Conservation (phyloP, 148 eudicot species). For the Fagopyrum tataricum region DNA sequence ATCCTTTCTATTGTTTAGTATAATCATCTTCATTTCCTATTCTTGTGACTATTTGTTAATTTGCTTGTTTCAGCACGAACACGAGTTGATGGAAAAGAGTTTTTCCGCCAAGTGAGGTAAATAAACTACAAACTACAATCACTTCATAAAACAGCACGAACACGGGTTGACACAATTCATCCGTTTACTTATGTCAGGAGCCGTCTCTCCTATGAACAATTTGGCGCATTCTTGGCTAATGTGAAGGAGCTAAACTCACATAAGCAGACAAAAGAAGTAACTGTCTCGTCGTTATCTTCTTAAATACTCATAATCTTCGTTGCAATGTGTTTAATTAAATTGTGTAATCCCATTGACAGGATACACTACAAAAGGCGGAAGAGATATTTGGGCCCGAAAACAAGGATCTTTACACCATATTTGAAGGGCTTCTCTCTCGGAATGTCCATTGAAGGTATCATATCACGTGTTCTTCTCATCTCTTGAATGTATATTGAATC, state of each 20-base stretch:
- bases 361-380: constrained; percentile 78
- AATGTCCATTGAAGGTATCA: constrained; percentile 37
- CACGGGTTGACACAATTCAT: background rate
- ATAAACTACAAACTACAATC: background rate
- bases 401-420: constrained; percentile 66
- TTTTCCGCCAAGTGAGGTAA: constrained; percentile 98
- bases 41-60: background rate
- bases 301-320: background rate
- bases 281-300: constrained; percentile 1
- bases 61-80: constrained; percentile 50
- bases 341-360: constrained; percentile 32
- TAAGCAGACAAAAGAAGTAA: constrained; percentile 87
- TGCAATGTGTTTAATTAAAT: background rate
- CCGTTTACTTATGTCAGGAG: constrained; percentile 38
- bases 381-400: constrained; percentile 88
- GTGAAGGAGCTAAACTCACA: constrained; percentile 91
- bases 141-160: background rate
- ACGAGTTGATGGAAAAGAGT: constrained; percentile 95
- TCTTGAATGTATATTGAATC: background rate
- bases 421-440: constrained; percentile 79
- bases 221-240: constrained; percentile 83
- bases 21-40: background rate
- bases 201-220: constrained; percentile 88
- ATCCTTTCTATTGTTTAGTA: background rate
- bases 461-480: background rate